These are phyloP conservation scores for Aspergillus proliferans DNA, from an alignment of 2,329 filamentous ascomycete genomes.

Conservation along the genomic window DNA sequence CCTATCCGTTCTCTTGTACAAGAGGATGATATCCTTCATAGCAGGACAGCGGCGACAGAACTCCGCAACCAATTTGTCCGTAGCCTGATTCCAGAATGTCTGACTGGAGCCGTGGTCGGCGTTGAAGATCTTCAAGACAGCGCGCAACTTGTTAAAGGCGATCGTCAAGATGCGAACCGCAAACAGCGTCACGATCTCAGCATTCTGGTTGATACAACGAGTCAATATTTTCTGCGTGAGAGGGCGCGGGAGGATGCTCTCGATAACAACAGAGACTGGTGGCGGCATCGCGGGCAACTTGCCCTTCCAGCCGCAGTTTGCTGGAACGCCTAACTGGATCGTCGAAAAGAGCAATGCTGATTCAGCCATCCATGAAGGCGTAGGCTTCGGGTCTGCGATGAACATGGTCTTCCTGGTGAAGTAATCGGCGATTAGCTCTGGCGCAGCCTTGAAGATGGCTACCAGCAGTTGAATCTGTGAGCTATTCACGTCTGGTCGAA, in stretches of 20 bases:
- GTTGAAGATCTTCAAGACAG: constrained; percentile 57
- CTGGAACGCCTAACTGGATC: constrained; percentile 67
- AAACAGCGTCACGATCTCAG: constrained; percentile 76
- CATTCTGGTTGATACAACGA: constrained; percentile 71
- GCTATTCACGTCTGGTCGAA: constrained; percentile 76
- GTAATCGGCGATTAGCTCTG: constrained; percentile 83
- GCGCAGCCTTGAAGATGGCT: constrained; percentile 70
- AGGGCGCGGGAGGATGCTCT: constrained; percentile 78
- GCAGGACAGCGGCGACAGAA: constrained; percentile 74
- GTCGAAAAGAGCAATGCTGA: constrained; percentile 80
- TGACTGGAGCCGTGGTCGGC: constrained; percentile 40
- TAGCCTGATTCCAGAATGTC: constrained; percentile 63
- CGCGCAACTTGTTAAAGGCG: constrained; percentile 70
- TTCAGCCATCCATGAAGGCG: constrained; percentile 91
- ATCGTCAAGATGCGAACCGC: constrained; percentile 71
- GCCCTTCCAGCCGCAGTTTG: constrained; percentile 61
- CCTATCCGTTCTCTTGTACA: constrained; percentile 63
- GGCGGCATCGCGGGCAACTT: constrained; percentile 64
- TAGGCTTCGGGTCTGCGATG: constrained; percentile 83
- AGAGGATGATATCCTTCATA: constrained; percentile 71
- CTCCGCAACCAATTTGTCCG: constrained; percentile 61
- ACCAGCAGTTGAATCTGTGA: constrained; percentile 77
- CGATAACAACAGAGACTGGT: constrained; percentile 69
- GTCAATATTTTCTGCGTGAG: constrained; percentile 72
- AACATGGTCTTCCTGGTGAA: constrained; percentile 76